Evolutionary conservation across 352 stramenopile genomes (phyloP).

Genomic region (Globisporangium okanoganense): DNA sequence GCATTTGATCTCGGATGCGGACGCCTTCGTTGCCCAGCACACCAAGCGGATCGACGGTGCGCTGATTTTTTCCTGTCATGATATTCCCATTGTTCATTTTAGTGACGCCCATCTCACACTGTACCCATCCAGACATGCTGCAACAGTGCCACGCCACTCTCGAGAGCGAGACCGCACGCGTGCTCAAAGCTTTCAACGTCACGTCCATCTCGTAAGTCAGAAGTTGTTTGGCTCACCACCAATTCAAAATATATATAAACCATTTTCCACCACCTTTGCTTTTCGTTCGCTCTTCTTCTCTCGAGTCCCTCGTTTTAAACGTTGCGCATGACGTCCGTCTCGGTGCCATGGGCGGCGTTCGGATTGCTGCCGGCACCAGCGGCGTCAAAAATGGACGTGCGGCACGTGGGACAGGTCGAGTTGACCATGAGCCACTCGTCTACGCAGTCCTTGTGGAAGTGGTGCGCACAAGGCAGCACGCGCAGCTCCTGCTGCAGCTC

Average conservation of each 20-base stretch:
- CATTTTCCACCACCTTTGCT: not conserved
- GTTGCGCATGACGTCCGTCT: slow-evolving; percentile 62
- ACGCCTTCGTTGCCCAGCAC: slow-evolving; percentile 12
- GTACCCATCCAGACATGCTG: slow-evolving; percentile 4
- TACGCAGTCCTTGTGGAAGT: slow-evolving; percentile 92
- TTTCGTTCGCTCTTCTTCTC: not conserved
- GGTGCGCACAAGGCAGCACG: slow-evolving; percentile 94
- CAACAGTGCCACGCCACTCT: slow-evolving; percentile 7
- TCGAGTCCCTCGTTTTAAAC: slow-evolving; percentile 18
- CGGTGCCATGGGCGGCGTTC: slow-evolving; percentile 25
- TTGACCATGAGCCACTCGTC: slow-evolving; percentile 89
- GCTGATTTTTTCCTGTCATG: not conserved
- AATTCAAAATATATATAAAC: slow-evolving; percentile 13
- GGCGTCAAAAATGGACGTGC: slow-evolving; percentile 70
- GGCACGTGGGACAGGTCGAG: slow-evolving; percentile 84
- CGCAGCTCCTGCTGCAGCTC: slow-evolving; percentile 85
- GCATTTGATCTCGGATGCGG: not conserved
- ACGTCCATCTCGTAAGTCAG: not conserved
- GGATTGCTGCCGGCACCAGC: slow-evolving; percentile 2
- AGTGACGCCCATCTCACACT: not conserved
- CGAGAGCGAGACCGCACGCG: slow-evolving; percentile 10
- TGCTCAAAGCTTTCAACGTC: slow-evolving; percentile 9
- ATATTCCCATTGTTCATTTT: not conserved
- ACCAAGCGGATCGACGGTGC: slow-evolving; percentile 12
- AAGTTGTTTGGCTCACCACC: not conserved